Evolutionary conservation across 352 stramenopile genomes (phyloP), one percentile per base, ranked within the genome.

Genomic region (Globisporangium takayamanum): DNA sequence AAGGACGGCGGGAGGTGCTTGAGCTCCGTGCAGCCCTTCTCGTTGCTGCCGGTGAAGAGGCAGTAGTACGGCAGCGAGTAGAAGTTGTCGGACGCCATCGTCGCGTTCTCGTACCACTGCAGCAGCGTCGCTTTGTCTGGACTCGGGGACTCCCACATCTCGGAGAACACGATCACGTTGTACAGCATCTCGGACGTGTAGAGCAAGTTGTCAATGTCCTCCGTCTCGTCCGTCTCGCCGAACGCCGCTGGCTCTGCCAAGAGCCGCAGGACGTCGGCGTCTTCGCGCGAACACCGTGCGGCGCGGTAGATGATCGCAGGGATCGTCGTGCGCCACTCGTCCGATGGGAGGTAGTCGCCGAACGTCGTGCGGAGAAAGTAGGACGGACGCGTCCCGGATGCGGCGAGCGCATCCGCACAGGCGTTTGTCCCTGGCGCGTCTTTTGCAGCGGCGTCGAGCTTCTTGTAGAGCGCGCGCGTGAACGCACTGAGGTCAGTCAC

Each of bases 181-280:
- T 89, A 89, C 22, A 89, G 69, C 76, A 88, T 84, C 53, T 87
- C 76, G 36, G 78, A 88, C 53, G 78, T 70, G 59, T 72, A 88
- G 46, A 88, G 56, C 42, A 86, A 30, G 22, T 64, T 75, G 49
- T 82, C 72, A 4, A 78, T 60, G 50, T 87, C 76, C 0, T 63
- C 64, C 37, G 78, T 58, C 45, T 84, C 74, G 0, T 76, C 67
- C 1, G 65, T 46, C 20, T 67, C 54, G 68, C 18, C 57, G 44
- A 22, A 69, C 46, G 0, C 58, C 59, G 10, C 63, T 33, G 14
- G 50, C 49, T 16, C 26, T 0, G 55, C 59, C n/a, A 88, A 72
- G n/a, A 69, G 62, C 25, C 50, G 37, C 12, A 89, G 69, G 8
- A 74, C 74, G 6, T 65, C 59, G 0, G 56, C 68, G 62, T 89